phyloP scores from a whole-genome alignment of 306 rosid genomes.

The Vigna reflexopilosa region DNA sequence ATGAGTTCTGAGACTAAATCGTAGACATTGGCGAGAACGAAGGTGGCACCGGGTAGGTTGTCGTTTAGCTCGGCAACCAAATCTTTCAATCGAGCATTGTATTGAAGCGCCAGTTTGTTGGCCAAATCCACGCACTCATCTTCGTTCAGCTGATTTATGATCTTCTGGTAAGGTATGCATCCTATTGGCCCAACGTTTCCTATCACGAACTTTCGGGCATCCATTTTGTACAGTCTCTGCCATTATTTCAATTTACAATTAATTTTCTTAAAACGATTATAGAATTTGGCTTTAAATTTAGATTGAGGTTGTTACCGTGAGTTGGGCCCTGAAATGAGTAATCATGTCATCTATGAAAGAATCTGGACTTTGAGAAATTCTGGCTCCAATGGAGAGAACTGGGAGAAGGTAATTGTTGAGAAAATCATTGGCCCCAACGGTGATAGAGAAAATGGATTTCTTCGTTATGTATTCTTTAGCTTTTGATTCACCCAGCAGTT shows the following conservation, averaged over 20 bases:
- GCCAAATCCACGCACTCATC: slow-evolving; percentile 87
- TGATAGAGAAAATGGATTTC: slow-evolving; percentile 75
- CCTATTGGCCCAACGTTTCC: slow-evolving; percentile 95
- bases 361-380: slow-evolving; percentile 84
- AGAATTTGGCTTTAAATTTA: background rate
- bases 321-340: slow-evolving; percentile 68
- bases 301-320: slow-evolving; percentile 58
- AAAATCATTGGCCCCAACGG: slow-evolving; percentile 88
- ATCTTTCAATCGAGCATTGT: slow-evolving; percentile 78
- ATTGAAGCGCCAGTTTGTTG: slow-evolving; percentile 77
- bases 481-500: slow-evolving; percentile 66
- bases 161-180: slow-evolving; percentile 91
- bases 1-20: slow-evolving; percentile 77
- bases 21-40: slow-evolving; percentile 81
- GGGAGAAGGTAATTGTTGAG: slow-evolving; percentile 93
- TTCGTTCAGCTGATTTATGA: slow-evolving; percentile 73
- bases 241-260: background rate
- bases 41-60: slow-evolving; percentile 77
- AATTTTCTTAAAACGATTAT: too few species aligned
- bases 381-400: slow-evolving; percentile 79
- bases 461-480: slow-evolving; percentile 68
- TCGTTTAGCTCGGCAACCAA: slow-evolving; percentile 69
- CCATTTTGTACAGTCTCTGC: slow-evolving; percentile 84
- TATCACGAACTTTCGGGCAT: slow-evolving; percentile 83
- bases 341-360: slow-evolving; percentile 80